Evolutionary conservation across 2,329 filamentous ascomycete species (phyloP), one percentile per base, ranked within the genome.

Genomic region (Tolypocladium inflatum): DNA sequence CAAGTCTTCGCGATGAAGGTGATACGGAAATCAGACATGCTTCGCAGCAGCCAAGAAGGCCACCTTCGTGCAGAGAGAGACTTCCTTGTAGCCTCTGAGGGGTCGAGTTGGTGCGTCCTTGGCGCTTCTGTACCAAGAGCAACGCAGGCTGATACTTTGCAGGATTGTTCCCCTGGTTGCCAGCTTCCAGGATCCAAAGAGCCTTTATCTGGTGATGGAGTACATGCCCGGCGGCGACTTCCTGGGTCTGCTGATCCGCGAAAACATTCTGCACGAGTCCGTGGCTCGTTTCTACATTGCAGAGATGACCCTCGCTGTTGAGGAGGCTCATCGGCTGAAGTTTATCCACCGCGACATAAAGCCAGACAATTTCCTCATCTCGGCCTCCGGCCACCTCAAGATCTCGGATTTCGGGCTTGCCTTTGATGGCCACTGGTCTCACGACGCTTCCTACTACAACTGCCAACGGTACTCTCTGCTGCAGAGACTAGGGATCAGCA

Each of bases 151-250:
- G 26, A 39, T 48, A 9, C 15, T 50, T 1, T 55, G 2, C 54
- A 87, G 84, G 93, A 86, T 96, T 53, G 90, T 97, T 2, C 90
- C 92, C 1, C 77, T 99, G 41, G 82, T 96, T 55, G 81, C 90
- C 55, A 94, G 91, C 67, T 97, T 97, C 63, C 91, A 97, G 71
- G 94, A 97, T 69, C 77, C 82, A 41, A 81, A 83, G 48, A 90
- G 90, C 65, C 79, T 99, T 7, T 97, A 97, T 66, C 83, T 99
- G 7, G 89, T 97, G 56, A 97, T 97, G 91, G 92, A 97, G 60
- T 99, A 96, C 69, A 97, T 97, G 91, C 88, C 95, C 2, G 94
- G 93, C 0, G 93, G 94, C 0, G 93, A 99, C 70, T 97, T 99
- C 64, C 79, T 99, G 0, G 90, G 90, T 1, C 74, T 97, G 0